phyloP scores from a whole-genome alignment of 768 basidiomycete species.

The Tulasnella sp. region DNA sequence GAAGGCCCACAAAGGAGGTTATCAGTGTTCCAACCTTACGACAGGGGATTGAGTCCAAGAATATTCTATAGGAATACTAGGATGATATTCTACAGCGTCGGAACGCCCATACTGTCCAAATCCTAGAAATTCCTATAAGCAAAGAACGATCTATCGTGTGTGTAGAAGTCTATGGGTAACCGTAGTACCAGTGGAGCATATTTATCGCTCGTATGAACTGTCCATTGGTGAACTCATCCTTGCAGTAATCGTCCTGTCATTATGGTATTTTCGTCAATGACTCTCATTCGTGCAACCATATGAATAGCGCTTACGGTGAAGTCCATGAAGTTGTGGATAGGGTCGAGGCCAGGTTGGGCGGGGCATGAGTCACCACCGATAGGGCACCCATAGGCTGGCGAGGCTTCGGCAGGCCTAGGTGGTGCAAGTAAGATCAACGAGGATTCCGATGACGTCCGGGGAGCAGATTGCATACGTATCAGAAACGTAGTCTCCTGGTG shows the following conservation, averaged over 20 bases:
- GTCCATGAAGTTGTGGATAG: slow-evolving; percentile 20
- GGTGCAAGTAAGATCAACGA: background rate
- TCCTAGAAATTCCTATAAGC: too few species aligned
- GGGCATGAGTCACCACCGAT: slow-evolving; percentile 28
- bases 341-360: slow-evolving; percentile 16
- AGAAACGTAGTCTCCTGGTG: slow-evolving; percentile 20
- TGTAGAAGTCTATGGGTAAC: background rate
- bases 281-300: background rate
- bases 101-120: too few species aligned
- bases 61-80: too few species aligned
- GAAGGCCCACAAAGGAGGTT: too few species aligned
- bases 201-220: slow-evolving; percentile 10
- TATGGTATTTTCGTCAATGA: background rate
- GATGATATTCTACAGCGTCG: too few species aligned
- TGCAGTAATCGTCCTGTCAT: slow-evolving; percentile 18
- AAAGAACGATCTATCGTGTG: too few species aligned
- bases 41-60: too few species aligned
- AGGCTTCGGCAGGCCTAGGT: slow-evolving; percentile 23
- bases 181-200: slow-evolving; percentile 12
- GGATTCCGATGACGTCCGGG: slow-evolving; percentile 8
- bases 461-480: slow-evolving; percentile 21
- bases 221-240: slow-evolving; percentile 19
- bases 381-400: slow-evolving; percentile 28
- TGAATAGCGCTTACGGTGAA: slow-evolving; percentile 6
- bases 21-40: too few species aligned